These are phyloP conservation scores for Dipteronia dyeriana DNA, from an alignment of 345 rosid species.

Conservation along the genomic window DNA sequence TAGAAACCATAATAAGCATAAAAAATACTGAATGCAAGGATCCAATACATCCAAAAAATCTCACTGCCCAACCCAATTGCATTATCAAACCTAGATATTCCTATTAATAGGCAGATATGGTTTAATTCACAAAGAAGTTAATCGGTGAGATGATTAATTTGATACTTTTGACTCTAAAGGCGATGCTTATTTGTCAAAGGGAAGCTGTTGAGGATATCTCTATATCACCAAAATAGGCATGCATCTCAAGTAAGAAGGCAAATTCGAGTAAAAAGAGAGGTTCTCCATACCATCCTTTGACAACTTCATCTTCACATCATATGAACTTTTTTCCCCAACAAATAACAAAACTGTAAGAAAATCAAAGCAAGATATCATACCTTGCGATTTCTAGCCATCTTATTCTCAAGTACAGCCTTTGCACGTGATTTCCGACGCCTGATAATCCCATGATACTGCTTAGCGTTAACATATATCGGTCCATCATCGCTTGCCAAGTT, in stretches of 20 bases:
- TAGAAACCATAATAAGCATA: background rate
- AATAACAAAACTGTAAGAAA: slow-evolving; percentile 10
- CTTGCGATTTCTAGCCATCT: slow-evolving; percentile 53
- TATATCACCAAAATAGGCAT: background rate
- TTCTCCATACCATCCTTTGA: background rate
- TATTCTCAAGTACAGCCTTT: slow-evolving; percentile 75
- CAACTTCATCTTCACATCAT: background rate
- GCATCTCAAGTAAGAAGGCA: background rate
- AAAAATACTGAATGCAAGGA: background rate
- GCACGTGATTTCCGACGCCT: slow-evolving; percentile 91
- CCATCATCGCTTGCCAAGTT: slow-evolving; percentile 69
- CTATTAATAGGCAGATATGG: background rate
- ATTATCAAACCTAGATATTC: slow-evolving; percentile 1
- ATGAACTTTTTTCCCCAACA: background rate
- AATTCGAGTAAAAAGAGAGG: background rate
- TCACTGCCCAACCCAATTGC: background rate
- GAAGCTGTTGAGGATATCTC: background rate
- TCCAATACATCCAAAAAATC: background rate
- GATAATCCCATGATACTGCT: slow-evolving; percentile 93
- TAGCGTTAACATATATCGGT: slow-evolving; percentile 89
- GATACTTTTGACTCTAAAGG: background rate
- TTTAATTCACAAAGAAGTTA: background rate
- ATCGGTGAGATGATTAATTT: background rate
- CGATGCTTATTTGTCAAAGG: background rate
- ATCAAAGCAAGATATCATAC: slow-evolving; percentile 34